Evolutionary conservation across 495 filamentous ascomycete genomes (phyloP).

Genomic region (Penicillium coprophilum): DNA sequence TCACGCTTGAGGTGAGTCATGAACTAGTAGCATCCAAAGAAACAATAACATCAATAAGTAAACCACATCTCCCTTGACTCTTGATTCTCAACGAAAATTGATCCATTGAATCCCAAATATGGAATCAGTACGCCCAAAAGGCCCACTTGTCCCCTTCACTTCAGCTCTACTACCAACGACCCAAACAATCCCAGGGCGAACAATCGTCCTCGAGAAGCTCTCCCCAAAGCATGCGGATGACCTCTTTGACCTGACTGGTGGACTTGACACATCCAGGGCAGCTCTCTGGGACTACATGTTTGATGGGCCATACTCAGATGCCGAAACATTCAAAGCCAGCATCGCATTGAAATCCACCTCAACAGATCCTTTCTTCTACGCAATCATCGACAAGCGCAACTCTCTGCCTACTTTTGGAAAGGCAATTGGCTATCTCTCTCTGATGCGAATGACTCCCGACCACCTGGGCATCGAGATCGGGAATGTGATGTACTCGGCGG

Average conservation of each 20-base stretch:
- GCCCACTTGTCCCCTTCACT: slow-evolving; percentile 21
- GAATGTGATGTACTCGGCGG: slow-evolving; percentile 44
- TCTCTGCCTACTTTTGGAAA: slow-evolving; percentile 12
- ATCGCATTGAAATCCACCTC: slow-evolving; percentile 29
- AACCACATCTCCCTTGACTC: neutral
- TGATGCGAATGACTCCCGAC: slow-evolving; percentile 42
- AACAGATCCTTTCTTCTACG: slow-evolving; percentile 41
- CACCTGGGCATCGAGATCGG: slow-evolving; percentile 52
- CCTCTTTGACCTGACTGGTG: slow-evolving; percentile 42
- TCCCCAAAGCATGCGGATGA: slow-evolving; percentile 34
- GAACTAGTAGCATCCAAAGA: neutral
- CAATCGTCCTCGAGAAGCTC: slow-evolving; percentile 42
- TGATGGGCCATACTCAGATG: slow-evolving; percentile 39
- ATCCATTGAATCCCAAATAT: neutral
- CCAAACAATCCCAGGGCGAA: slow-evolving; percentile 30
- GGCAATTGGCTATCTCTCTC: slow-evolving; percentile 42
- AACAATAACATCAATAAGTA: neutral
- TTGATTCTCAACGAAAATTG: neutral
- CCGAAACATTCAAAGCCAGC: slow-evolving; percentile 30
- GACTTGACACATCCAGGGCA: slow-evolving; percentile 23
- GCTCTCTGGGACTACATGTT: slow-evolving; percentile 51
- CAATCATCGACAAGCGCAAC: slow-evolving; percentile 36
- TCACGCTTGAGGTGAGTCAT: slow-evolving; percentile 6
- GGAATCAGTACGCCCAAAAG: slow-evolving; percentile 20
- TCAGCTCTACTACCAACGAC: slow-evolving; percentile 24